A percentile compares a stretch with the other conserved stretches of the same genome.
These are phyloP conservation scores for Candida smagusa DNA, from an alignment of 1,139 yeast species.

Conservation along the genomic window DNA sequence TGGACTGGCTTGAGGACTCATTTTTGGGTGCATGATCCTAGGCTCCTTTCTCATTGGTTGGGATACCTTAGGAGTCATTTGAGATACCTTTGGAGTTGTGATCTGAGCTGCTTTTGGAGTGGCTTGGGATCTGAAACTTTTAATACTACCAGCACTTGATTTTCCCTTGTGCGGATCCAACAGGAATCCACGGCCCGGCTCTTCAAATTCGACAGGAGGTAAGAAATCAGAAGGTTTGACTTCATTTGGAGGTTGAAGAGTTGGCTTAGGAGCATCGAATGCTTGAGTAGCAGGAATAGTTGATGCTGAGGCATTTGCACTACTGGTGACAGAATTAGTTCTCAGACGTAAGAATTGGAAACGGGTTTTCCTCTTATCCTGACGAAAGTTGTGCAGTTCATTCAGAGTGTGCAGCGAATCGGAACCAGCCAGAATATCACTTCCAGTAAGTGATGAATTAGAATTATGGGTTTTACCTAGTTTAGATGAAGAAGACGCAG, in stretches of 20 bases:
- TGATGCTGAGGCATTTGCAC: conserved; percentile 3
- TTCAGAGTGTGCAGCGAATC: conserved; percentile 33
- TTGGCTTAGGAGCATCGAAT: too few species aligned
- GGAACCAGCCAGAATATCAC: conserved; percentile 34
- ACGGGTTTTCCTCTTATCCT: conserved; percentile 1
- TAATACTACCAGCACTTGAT: conserved; percentile 1
- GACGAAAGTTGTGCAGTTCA: conserved; percentile 16
- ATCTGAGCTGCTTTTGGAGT: neutral
- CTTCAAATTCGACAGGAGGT: conserved; percentile 1
- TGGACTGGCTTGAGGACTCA: neutral
- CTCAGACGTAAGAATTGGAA: conserved; percentile 3
- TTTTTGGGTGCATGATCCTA: neutral
- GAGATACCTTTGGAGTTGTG: neutral
- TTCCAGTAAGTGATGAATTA: conserved; percentile 23
- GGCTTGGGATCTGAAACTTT: conserved; percentile 1
- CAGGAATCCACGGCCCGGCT: neutral
- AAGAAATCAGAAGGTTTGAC: neutral
- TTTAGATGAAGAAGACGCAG: conserved; percentile 9
- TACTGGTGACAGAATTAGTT: neutral
- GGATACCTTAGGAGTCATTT: neutral
- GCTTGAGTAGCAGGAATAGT: too few species aligned
- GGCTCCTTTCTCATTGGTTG: neutral
- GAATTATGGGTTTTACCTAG: conserved; percentile 13
- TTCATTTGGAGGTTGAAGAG: neutral
- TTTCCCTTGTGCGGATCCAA: conserved; percentile 2